Evolutionary conservation across 345 rosid genomes (phyloP), one percentile per base, ranked within the genome.

Genomic region (Theobroma cacao): DNA sequence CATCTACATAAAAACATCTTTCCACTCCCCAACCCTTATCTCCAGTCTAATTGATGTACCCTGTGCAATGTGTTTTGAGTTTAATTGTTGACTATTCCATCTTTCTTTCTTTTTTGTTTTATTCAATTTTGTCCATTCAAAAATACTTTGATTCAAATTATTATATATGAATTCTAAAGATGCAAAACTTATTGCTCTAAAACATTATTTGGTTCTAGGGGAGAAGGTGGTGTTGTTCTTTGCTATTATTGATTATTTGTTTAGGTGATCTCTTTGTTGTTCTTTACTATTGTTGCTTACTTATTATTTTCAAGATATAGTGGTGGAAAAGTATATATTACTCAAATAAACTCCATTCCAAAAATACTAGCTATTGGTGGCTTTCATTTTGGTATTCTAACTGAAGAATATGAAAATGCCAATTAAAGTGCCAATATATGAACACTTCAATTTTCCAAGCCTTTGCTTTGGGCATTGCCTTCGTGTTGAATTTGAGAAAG

Each of bases 21-120:
- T 87, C 97, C 99, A 89, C 74, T 91, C 98, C 59, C 98, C 95
- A 2, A 98, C 96, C 71, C 98, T 88, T 62, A 97, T 74, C 85
- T 94, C 98, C 64, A 97, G 76, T 83, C 98, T 83, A 62, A 97
- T 89, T 1, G 98, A 93, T 1, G 98, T 90, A 53, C 95, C 98
- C 98, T 97, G 86, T n/a, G n/a, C n/a, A n/a, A n/a, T n/a, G n/a
- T n/a, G n/a, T n/a, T n/a, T n/a, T n/a, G n/a, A n/a, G n/a, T n/a
- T n/a, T n/a, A n/a, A n/a, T n/a, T n/a, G n/a, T n/a, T n/a, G n/a
- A n/a, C n/a, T n/a, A n/a, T n/a, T n/a, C n/a, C n/a, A n/a, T n/a
- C n/a, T n/a, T n/a, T n/a, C n/a, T n/a, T n/a, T n/a, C n/a, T n/a
- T n/a, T n/a, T n/a, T n/a, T n/a, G n/a, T n/a, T n/a, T n/a, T n/a